phyloP scores from a whole-genome alignment of 2,329 filamentous ascomycete genomes.

The Aspergillus sp. region DNA sequence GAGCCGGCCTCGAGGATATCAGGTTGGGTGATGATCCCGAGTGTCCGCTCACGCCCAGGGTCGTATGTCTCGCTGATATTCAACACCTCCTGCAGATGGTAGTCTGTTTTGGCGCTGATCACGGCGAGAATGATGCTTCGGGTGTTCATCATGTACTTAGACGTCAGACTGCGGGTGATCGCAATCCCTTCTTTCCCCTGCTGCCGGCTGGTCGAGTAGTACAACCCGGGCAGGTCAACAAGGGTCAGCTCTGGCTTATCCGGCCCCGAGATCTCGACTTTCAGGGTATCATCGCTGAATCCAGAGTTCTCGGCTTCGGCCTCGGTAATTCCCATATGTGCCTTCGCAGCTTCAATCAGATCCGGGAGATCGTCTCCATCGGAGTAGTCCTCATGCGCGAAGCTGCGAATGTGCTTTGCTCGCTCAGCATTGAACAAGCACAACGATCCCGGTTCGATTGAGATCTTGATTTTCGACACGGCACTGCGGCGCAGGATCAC shows the following conservation, averaged over 20 bases:
- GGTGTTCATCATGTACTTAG: constrained; percentile 56
- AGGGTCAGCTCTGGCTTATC: constrained; percentile 61
- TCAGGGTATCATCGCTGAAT: constrained; percentile 51
- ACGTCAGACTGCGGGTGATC: constrained; percentile 50
- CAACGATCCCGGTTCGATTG: constrained; percentile 39
- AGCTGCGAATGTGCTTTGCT: constrained; percentile 5
- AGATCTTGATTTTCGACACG: constrained; percentile 42
- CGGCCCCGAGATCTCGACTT: constrained; percentile 60
- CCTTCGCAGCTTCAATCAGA: constrained; percentile 55
- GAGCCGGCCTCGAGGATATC: constrained; percentile 41
- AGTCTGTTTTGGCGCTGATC: constrained; percentile 51
- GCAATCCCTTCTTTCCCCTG: constrained; percentile 54
- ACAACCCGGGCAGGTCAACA: constrained; percentile 62
- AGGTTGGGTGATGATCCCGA: constrained; percentile 52
- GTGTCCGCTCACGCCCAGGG: constrained; percentile 29
- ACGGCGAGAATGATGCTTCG: constrained; percentile 62
- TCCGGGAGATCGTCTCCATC: constrained; percentile 35
- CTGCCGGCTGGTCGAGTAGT: constrained; percentile 52
- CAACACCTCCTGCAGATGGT: constrained; percentile 59
- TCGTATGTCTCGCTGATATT: constrained; percentile 45
- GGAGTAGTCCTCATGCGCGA: constrained; percentile 14
- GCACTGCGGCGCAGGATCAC: constrained; percentile 51
- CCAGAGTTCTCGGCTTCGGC: constrained; percentile 17
- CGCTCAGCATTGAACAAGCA: constrained; percentile 7
- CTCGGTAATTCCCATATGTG: constrained; percentile 50